phyloP scores from a whole-genome alignment of 306 rosid genomes.

The Sophora flavescens region DNA sequence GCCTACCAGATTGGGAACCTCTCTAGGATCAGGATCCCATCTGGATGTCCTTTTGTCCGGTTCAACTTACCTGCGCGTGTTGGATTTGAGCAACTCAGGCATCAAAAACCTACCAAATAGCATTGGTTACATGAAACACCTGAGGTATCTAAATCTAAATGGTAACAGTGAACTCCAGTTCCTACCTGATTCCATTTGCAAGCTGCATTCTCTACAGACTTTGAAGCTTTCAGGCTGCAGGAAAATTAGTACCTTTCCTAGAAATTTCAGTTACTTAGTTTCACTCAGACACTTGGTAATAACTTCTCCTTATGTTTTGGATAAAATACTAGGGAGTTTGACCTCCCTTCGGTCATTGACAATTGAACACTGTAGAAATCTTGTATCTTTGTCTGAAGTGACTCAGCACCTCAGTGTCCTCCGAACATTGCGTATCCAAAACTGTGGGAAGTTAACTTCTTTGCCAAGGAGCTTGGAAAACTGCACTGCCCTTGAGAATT shows the following conservation, averaged over 20 bases:
- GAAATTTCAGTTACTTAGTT: slow-evolving; percentile 25
- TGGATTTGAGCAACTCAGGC: slow-evolving; percentile 41
- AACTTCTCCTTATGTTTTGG: slow-evolving; percentile 29
- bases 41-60: background rate
- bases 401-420: slow-evolving; percentile 30
- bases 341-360: slow-evolving; percentile 38
- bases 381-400: slow-evolving; percentile 36
- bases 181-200: slow-evolving; percentile 41
- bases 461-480: slow-evolving; percentile 35
- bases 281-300: slow-evolving; percentile 37
- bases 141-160: slow-evolving; percentile 43
- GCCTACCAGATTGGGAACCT: background rate
- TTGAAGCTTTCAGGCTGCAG: slow-evolving; percentile 32
- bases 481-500: slow-evolving; percentile 31
- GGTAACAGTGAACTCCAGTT: slow-evolving; percentile 5
- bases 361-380: slow-evolving; percentile 35
- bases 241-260: slow-evolving; percentile 26
- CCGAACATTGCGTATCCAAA: slow-evolving; percentile 36
- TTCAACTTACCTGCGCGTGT: slow-evolving; percentile 6
- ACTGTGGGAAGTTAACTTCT: slow-evolving; percentile 32
- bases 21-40: background rate
- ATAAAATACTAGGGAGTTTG: slow-evolving; percentile 28
- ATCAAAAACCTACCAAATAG: slow-evolving; percentile 16
- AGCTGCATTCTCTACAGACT: slow-evolving; percentile 36
- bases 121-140: slow-evolving; percentile 35